Evolutionary conservation across 2,329 filamentous ascomycete species (phyloP).

Genomic region (Neonectria ditissima): DNA sequence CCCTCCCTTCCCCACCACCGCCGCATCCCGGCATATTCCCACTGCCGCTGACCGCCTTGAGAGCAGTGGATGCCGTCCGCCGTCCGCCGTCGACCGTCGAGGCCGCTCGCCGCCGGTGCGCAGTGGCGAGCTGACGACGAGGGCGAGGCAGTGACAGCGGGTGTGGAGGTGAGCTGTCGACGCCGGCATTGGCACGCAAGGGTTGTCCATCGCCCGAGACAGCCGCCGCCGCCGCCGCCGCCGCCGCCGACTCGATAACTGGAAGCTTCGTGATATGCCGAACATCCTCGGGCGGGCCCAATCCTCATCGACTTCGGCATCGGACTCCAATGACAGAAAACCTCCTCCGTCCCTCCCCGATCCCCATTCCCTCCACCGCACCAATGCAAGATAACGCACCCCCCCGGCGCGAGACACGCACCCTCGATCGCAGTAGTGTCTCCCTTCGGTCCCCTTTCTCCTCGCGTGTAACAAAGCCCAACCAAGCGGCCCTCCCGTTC

Average conservation of each 20-base stretch:
- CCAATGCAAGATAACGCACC: slow-evolving; percentile 41
- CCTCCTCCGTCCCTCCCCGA: slow-evolving; percentile 23
- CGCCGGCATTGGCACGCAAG: not conserved
- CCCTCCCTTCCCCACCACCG: not conserved
- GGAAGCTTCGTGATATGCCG: slow-evolving; percentile 11
- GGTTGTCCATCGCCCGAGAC: not conserved
- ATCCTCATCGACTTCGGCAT: slow-evolving; percentile 1
- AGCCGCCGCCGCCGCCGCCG: not conserved
- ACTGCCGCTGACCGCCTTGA: slow-evolving; percentile 25
- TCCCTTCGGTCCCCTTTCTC: slow-evolving; percentile 5
- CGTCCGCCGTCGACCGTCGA: not conserved
- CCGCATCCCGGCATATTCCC: slow-evolving; percentile 1
- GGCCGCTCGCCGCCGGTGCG: slow-evolving; percentile 6
- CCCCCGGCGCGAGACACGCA: slow-evolving; percentile 21
- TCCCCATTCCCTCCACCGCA: slow-evolving; percentile 18
- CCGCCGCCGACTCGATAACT: not conserved
- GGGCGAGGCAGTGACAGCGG: slow-evolving; percentile 1
- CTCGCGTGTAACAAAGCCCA: slow-evolving; percentile 38
- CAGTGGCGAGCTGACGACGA: slow-evolving; percentile 16
- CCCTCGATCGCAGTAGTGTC: slow-evolving; percentile 25
- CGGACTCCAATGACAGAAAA: not conserved
- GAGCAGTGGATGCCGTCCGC: not conserved
- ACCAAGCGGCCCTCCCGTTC: slow-evolving; percentile 23
- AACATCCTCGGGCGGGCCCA: slow-evolving; percentile 11
- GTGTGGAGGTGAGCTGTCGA: not conserved